Base-by-base conservation (phyloP, 2,329 filamentous ascomycete genomes). In the Ophiobolus disseminans region DNA sequence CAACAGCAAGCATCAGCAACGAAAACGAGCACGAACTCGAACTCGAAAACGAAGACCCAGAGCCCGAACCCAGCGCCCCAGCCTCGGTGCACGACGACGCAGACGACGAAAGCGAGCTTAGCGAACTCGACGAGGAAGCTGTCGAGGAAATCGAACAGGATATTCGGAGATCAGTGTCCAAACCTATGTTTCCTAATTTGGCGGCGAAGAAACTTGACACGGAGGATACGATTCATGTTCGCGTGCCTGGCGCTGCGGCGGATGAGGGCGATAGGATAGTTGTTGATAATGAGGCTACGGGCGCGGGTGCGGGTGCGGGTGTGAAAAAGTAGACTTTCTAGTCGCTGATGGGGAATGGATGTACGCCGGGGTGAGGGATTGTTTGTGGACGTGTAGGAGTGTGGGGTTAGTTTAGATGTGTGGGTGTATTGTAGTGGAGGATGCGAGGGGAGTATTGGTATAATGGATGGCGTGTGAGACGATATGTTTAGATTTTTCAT, bases 81-180 rank as follows among this genome's bases (percentile, higher is more conserved):
- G 82, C 81, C 13, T 89, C 77, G 39, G 64, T 80, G 0, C 76
- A 82, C 34, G 80, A 81, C 48, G 76, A 74, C 55, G 80, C 79
- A 0, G 80, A 82, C 55, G 80, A 82, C 48, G 80, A 82, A 54
- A 81, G 78, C 53, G 80, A 83, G 65, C 66, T 83, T 2, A 81
- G 78, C 47, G 80, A 82, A 60, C 68, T 81, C 10, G 78, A 79
- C 42, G 77, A 79, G 28, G 66, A 61, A 2, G 70, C 73, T 30
- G 70, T 72, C 1, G 63, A 70, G 32, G 69, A 73, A 38, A 68
- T 70, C 17, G 57, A 58, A 10, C 61, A 72, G 26, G 50, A 63
- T 38, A 57, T 59, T 2, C 53, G 57, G 20, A 45, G 60, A 6
- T 54, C 58, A 22, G 49, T 55, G 17, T 58, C 57, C 20, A 68